Evolutionary conservation across 2,329 filamentous ascomycete genomes (phyloP).

Genomic region (Diplodia mutila): DNA sequence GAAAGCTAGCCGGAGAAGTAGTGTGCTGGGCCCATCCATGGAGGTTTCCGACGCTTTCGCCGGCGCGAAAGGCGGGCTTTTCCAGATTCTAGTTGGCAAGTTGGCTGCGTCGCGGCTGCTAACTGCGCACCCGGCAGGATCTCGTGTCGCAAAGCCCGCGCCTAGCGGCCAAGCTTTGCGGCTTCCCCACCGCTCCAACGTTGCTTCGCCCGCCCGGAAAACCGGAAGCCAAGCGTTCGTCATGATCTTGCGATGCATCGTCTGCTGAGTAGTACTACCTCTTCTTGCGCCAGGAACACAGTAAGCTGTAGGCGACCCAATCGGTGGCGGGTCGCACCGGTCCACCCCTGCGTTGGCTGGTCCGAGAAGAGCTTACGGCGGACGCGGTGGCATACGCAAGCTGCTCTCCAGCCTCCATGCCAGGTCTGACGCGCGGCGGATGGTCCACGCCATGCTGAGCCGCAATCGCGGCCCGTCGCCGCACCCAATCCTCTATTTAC

Average conservation of each 20-base stretch:
- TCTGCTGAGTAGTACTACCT: background rate
- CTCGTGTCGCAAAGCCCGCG: background rate
- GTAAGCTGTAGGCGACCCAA: background rate
- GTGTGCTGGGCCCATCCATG: background rate
- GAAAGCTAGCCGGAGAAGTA: background rate
- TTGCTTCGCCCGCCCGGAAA: background rate
- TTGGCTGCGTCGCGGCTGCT: background rate
- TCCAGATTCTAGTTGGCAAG: background rate
- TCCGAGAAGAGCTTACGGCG: conserved; percentile 8
- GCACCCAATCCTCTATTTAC: conserved; percentile 10
- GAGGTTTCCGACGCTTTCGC: background rate
- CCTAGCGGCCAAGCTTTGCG: conserved; percentile 10
- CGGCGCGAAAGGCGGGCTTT: background rate
- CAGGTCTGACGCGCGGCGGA: conserved; percentile 14
- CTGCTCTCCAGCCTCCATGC: conserved; percentile 10
- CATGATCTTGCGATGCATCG: background rate
- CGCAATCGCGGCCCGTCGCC: background rate
- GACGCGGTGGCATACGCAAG: conserved; percentile 18
- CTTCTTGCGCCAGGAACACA: background rate
- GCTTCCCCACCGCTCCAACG: background rate
- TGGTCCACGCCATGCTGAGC: conserved; percentile 18
- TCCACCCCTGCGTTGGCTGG: conserved; percentile 9
- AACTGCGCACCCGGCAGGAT: background rate
- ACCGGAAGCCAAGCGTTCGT: background rate
- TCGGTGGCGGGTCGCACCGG: background rate